Evolutionary conservation across 1,139 yeast genomes (phyloP), one percentile per base, ranked within the genome.

Genomic region (Blastobotrys serpentis): DNA sequence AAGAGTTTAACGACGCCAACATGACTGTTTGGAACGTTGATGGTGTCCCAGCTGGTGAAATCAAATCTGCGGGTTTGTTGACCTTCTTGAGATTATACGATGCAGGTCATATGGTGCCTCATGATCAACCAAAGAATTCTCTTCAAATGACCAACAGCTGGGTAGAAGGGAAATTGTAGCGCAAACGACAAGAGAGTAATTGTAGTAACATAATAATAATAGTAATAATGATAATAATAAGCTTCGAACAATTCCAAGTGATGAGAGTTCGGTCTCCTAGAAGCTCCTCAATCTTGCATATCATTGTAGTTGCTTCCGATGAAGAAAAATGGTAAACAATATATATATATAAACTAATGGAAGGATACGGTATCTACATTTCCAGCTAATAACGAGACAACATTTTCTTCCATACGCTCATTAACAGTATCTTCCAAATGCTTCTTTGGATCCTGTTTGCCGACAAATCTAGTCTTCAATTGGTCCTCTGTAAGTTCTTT

Each of bases 371-470:
- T 82, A 67, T 92, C 92, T 45, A 92, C 89, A 67, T 86, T 86
- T 47, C 96, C 86, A 16, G 96, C 86, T 63, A 90, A 75, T 59
- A 92, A 78, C 36, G 95, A 81, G 11, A 88, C 88, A 47, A 92
- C 83, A 65, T 92, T 94, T 47, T 88, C 95, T 68, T 92, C 98
- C 61, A 94, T 80, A 49, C 89, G 75, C 55, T 75, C 74, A 56
- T 87, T 95, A 11, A 96, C 95, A 1, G 95, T 86, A 57, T 88
- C 97, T 44, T 86, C 79, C 63, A 94, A 76, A 72, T 94, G 99
- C 72, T 92, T 92, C 80, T 94, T 94, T 44, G 98, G 99, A 68
- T 94, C 98, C 69, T 92, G 97, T 66, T 89, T 90, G 59, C 99
- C 99, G 26, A 94, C 98, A 63, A 90, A 94, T 66, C 98, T 81